Evolutionary conservation across 257 asterid genomes (phyloP).

Genomic region (Scutellaria baicalensis): DNA sequence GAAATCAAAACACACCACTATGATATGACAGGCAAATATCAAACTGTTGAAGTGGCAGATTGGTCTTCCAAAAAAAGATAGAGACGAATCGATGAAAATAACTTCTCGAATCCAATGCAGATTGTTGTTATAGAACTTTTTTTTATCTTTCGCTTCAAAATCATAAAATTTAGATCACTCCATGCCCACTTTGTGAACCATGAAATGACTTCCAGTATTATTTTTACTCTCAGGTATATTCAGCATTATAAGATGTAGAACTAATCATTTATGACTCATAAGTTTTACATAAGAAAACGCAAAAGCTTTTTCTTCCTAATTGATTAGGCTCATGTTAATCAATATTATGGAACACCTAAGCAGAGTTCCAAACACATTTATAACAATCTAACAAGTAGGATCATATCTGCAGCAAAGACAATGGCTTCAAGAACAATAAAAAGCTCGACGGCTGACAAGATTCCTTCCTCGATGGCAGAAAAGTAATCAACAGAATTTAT

Average conservation of each 20-base stretch:
- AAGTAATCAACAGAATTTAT: background rate
- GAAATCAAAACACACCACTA: background rate
- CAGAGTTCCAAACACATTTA: background rate
- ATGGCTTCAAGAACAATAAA: background rate
- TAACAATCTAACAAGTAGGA: background rate
- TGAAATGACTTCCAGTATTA: background rate
- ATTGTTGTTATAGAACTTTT: background rate
- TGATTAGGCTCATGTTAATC: background rate
- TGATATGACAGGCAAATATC: background rate
- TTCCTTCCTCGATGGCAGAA: background rate
- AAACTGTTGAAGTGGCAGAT: background rate
- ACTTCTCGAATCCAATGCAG: background rate
- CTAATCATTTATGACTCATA: background rate
- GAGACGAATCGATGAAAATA: background rate
- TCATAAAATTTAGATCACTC: background rate
- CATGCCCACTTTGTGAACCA: slow-evolving; percentile 2
- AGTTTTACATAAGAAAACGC: background rate
- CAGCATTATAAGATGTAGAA: background rate
- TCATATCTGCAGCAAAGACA: background rate
- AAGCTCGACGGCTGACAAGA: background rate
- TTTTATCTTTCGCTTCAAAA: background rate
- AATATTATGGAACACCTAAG: background rate
- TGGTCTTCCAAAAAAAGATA: background rate
- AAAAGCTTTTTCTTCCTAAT: background rate
- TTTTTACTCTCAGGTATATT: background rate